These are phyloP conservation scores for Thelonectria rubi DNA, from an alignment of 2,329 filamentous ascomycete species.

Conservation along the genomic window DNA sequence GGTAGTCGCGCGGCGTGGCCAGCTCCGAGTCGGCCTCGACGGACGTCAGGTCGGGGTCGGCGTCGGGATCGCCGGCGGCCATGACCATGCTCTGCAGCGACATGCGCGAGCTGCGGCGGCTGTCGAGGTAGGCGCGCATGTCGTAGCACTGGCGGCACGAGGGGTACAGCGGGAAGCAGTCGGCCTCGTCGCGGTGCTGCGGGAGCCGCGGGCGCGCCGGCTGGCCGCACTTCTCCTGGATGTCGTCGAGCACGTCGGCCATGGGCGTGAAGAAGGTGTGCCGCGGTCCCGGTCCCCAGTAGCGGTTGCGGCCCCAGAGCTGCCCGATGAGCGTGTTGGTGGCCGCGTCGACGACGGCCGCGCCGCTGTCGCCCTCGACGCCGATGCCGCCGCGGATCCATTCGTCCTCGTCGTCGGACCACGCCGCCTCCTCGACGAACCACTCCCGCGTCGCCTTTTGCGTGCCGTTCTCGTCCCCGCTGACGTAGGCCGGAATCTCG, in stretches of 20 bases:
- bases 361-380: constrained; percentile 56
- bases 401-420: constrained; percentile 51
- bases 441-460: constrained; percentile 55
- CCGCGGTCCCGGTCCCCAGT: constrained; percentile 53
- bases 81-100: constrained; percentile 56
- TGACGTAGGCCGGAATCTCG: constrained; percentile 55
- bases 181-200: constrained; percentile 52
- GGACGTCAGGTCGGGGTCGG: constrained; percentile 52
- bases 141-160: constrained; percentile 55
- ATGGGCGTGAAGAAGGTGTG: constrained; percentile 56
- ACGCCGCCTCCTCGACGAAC: constrained; percentile 54
- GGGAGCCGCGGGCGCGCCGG: constrained; percentile 52
- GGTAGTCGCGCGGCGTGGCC: constrained; percentile 52
- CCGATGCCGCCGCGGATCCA: constrained; percentile 59
- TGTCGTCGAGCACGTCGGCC: constrained; percentile 56
- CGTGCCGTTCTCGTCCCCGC: constrained; percentile 51
- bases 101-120: constrained; percentile 52
- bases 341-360: constrained; percentile 53
- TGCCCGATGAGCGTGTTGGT: constrained; percentile 52
- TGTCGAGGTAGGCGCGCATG: constrained; percentile 51
- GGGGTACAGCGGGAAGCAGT: constrained; percentile 52
- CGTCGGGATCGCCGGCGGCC: constrained; percentile 42
- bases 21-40: constrained; percentile 52
- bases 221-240: constrained; percentile 55
- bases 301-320: constrained; percentile 56